Base-by-base conservation (phyloP, 208 protist species). In the Trypanosoma avium region DNA sequence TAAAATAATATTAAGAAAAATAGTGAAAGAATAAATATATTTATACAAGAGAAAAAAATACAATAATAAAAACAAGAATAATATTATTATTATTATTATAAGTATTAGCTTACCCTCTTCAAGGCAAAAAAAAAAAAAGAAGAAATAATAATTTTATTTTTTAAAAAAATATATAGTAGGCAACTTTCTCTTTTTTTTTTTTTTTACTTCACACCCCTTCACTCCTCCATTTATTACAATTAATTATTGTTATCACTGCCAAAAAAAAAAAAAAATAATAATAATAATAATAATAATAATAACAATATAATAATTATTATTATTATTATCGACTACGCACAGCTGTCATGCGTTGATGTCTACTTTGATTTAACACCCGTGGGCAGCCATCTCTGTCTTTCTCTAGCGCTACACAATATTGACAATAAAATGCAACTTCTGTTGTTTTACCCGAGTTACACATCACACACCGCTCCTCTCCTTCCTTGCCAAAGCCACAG, bases 371-470 rank as follows among this genome's bases (percentile, higher is more conserved):
- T 35, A 94, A 33, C 43, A 93, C 84, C 19, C 84, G 80, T 26
- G 91, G 91, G 56, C 91, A 97, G 21, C 91, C 91, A 48, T 97
- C 91, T 6, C 86, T 42, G 68, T 97, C 88, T 69, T 94, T 94
- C 60, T 93, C 91, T n/a, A 95, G 75, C 27, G 80, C 77, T 2
- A 86, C 79, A 46, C 91, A 97, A 59, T 92, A 90, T 0, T 76
- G 66, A 61, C 91, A 97, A 69, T 97, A 97, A 69, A 92, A 97
- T n/a, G 91, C 91, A 21, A 90, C 69, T 42, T 92, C 85, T 3
- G 78, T 79, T 27, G 83, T 73, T 13, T 64, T 62, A 5, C 33
- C 67, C 19, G 71, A 69, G 52, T 83, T 81, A 67, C 91, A 97
- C 81, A 95, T 89, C 47, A 97, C 77, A 71, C 91, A 97, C 42